Evolutionary conservation across 1,139 yeast species (phyloP).

Genomic region (Arxiozyma telluris): DNA sequence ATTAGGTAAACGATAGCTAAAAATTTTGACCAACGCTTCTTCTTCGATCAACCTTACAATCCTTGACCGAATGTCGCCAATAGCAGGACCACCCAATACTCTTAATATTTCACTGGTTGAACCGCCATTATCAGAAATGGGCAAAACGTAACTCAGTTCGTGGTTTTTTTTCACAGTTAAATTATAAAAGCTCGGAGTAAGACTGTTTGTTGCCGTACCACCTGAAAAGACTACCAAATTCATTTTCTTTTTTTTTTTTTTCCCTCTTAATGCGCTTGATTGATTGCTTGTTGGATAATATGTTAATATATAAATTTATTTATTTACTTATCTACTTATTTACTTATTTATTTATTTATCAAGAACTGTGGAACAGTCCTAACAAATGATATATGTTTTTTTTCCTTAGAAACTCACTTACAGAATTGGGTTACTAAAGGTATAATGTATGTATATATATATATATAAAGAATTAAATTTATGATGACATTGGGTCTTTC

Average conservation of each 20-base stretch:
- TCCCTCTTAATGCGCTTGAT: not conserved
- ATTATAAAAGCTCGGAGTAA: slow-evolving; percentile 45
- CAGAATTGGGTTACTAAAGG: no score
- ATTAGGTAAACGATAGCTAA: slow-evolving; percentile 54
- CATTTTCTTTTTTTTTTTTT: slow-evolving; percentile 11
- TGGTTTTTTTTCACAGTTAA: slow-evolving; percentile 30
- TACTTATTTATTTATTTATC: no score
- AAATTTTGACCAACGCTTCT: slow-evolving; percentile 36
- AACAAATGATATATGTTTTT: no score
- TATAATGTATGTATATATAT: no score
- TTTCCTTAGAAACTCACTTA: no score
- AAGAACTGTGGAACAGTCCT: not conserved
- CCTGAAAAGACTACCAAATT: slow-evolving; percentile 50
- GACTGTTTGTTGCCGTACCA: slow-evolving; percentile 67
- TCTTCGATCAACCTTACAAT: slow-evolving; percentile 57
- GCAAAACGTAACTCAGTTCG: slow-evolving; percentile 56
- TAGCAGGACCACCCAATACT: slow-evolving; percentile 90
- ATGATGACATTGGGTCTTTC: no score
- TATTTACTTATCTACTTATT: no score
- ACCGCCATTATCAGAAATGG: slow-evolving; percentile 90
- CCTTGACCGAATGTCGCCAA: slow-evolving; percentile 83
- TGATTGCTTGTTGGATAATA: not conserved
- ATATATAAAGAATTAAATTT: no score
- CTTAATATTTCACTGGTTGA: slow-evolving; percentile 87
- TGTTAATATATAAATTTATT: no score